Base-by-base conservation (phyloP, 768 basidiomycete genomes). In the Boletus pseudo-olivaceus region DNA sequence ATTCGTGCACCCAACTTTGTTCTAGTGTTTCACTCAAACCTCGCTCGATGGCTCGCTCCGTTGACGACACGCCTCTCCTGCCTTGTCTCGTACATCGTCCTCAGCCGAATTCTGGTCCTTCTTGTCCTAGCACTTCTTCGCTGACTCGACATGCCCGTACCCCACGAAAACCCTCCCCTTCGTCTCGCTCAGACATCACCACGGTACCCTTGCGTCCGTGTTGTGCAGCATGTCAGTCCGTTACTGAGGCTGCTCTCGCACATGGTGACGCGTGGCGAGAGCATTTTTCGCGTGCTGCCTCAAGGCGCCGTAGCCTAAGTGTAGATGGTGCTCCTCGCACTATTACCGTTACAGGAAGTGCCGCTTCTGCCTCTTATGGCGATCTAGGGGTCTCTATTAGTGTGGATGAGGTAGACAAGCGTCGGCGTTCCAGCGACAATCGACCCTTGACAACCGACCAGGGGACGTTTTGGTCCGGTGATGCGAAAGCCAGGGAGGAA, bases 131-230 rank as follows among this genome's bases (percentile, higher is more conserved):
- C 19, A 26, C 40, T 29, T 14, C 48, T 19, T 38, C 52, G 29
- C 12, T 43, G 43, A 26, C 38, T 45, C 56, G 64, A 47, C 57
- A 55, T n/a, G 33, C 50, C 26, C 67, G 46, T 50, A 43, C 42
- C 38, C 56, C 51, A 34, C 70, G 61, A 37, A 69, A 54, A 56
- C 49, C 60, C 46, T 59, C 59, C 50, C 62, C 55, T 55, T 68
- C 77, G 29, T 73, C 75, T 45, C 74, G 71, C 19, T 59, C 77
- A 15, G 68, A 76, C 38, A 56, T 69, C 26, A 58, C 75, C 30
- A 89, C 85, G 0, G 69, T 91, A 1, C 89, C 89, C 7, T 72
- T 91, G 15, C 83, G 89, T 40, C 75, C 82, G 12, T 91, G 89
- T 67, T 91, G 89, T 62, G 67, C 76, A 9, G 78, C 82, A 42